Evolutionary conservation across 495 filamentous ascomycete genomes (phyloP), one percentile per base, ranked within the genome.

Genomic region (Hyaloscypha finlandica): DNA sequence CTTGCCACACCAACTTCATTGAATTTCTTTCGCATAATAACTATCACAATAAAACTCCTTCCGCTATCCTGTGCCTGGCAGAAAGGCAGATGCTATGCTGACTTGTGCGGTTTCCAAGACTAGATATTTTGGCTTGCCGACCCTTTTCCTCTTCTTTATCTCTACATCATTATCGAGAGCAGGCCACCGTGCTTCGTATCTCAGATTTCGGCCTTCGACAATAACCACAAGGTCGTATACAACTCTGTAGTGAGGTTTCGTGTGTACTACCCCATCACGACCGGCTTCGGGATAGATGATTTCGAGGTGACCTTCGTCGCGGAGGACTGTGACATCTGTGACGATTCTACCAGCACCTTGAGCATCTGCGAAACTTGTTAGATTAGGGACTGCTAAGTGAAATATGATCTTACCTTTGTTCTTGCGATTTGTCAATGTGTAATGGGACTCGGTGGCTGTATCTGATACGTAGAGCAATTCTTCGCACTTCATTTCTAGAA

Each of bases 251-350:
- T 65, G 53, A 11, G 39, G 35, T 37, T 42, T 37, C 14, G 52
- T 53, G 11, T 30, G 29, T 4, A 37, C 14, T 8, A 31, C 25
- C 14, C 61, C 61, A 55, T 58, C 32, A n/a, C 29, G n/a, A 22
- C 58, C 54, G 5, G 55, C 6, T 12, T 30, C 1, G 4, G 63
- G 63, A 29, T n/a, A 16, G 14, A 33, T 37, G 20, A 53, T 53
- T 8, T 51, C 9, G 14, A 65, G 20, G 31, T 59, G 16, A 2
- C 35, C 32, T 30, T 65, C 25, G 20, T 64, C 52, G 12, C 62
- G 29, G 87, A 90, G 4, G 20, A 56, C 39, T 6, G 65, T 62
- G 30, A 67, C 25, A 48, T 67, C 59, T 16, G 59, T 62, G 3
- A 57, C 51, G 25, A 67, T 67, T 45, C 19, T 45, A 9, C 59